Evolutionary conservation across 345 rosid genomes (phyloP), one percentile per base, ranked within the genome.

Genomic region (Ailanthus altissimus): DNA sequence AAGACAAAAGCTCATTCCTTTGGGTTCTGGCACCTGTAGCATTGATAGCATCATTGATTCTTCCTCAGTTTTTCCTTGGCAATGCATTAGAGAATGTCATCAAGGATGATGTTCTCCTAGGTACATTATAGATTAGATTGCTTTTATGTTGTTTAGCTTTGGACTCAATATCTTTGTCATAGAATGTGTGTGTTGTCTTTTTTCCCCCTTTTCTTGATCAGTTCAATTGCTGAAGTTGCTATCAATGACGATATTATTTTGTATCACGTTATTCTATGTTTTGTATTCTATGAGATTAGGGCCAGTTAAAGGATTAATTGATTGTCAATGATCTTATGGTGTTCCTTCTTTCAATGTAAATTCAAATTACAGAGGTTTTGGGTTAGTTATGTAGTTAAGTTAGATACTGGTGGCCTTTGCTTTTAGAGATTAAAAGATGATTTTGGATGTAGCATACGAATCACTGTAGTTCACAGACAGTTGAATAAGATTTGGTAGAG

Each of bases 1-100:
- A 88, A 79, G 88, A 83, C 3, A 88, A 86, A 73, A 91, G 90
- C 58, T 93, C 96, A 0, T 89, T 87, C 61, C 81, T 91, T 46
- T 94, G 97, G 98, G 43, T 89, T 77, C 78, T 91, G 85, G 97
- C 91, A 20, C 98, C 98, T 26, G 81, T 83, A 53, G 89, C 85
- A 0, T 85, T 94, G 79, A 87, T 90, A 49, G 70, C 90, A 0
- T 93, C 95, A 0, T 70, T 94, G 84, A 83, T 90, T 77, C 75
- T 93, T 80, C 98, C 95, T 0, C 98, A 93, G 81, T 87, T 91
- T 79, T 89, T 88, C 84, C 80, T 93, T 7, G 85, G 86, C 65
- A 77, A 82, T 77, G 84, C 79, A 66, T 81, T 93, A 42, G 94
- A 88, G 75, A 84, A 83, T 28, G 59, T 86, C 45, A 63, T 89